phyloP scores from a whole-genome alignment of 179 eudicot species.

The Beta macrorhiza region DNA sequence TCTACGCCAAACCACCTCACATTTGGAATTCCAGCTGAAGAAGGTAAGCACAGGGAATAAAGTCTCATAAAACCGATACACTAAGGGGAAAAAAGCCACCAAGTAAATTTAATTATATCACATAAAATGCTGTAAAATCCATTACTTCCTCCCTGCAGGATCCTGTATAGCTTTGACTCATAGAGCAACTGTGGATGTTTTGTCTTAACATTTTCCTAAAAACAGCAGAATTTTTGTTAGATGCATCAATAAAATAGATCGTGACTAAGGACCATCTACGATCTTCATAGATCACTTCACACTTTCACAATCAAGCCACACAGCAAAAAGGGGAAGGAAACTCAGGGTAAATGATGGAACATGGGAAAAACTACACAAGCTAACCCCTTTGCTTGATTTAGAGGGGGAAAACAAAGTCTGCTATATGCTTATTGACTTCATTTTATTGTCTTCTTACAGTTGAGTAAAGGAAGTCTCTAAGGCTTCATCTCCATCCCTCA shows the following conservation, averaged over 20 bases:
- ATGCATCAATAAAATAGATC: slow-evolving; percentile 4
- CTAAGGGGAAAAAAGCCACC: neutral
- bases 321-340: neutral
- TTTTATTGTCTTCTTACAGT: neutral
- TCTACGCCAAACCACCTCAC: slow-evolving; percentile 91
- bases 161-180: slow-evolving; percentile 79
- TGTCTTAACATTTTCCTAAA: slow-evolving; percentile 86
- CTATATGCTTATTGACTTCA: neutral
- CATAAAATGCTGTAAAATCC: slow-evolving; percentile 10
- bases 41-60: slow-evolving; percentile 8
- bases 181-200: slow-evolving; percentile 90
- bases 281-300: slow-evolving; percentile 4
- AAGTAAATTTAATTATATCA: neutral
- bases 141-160: slow-evolving; percentile 90
- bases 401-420: neutral
- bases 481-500: neutral
- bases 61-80: neutral
- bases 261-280: neutral
- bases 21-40: slow-evolving; percentile 85
- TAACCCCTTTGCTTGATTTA: neutral
- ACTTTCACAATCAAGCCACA: neutral
- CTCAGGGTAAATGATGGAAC: neutral
- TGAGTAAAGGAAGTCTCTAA: neutral
- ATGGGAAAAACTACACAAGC: neutral
- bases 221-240: neutral